phyloP scores from a whole-genome alignment of 2,329 filamentous ascomycete species.

The Metarhizium rileyi region DNA sequence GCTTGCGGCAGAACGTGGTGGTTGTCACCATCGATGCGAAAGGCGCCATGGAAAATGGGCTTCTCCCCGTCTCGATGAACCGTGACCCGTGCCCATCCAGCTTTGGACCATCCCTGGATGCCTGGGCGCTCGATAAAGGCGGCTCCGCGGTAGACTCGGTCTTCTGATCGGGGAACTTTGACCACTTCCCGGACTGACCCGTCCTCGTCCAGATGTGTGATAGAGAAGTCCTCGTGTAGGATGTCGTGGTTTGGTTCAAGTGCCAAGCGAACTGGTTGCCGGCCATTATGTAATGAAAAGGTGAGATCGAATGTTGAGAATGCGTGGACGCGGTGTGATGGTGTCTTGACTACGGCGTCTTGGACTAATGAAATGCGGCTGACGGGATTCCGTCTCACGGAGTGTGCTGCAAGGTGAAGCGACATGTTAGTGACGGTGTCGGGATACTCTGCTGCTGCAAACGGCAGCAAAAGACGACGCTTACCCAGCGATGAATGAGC shows the following conservation, averaged over 20 bases:
- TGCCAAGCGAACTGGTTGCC: slow-evolving; percentile 64
- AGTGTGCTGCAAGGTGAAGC: slow-evolving; percentile 46
- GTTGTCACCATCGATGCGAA: slow-evolving; percentile 69
- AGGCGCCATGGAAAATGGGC: slow-evolving; percentile 85
- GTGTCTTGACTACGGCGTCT: slow-evolving; percentile 66
- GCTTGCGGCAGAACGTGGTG: slow-evolving; percentile 76
- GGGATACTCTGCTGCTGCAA: too few species aligned
- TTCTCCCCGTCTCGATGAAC: slow-evolving; percentile 64
- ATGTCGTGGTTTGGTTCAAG: slow-evolving; percentile 90
- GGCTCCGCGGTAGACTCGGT: slow-evolving; percentile 77
- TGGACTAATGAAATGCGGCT: slow-evolving; percentile 64
- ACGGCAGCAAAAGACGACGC: neutral
- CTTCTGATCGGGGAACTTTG: slow-evolving; percentile 58
- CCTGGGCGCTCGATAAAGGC: slow-evolving; percentile 58
- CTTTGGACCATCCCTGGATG: slow-evolving; percentile 60
- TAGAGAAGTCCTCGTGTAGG: slow-evolving; percentile 61
- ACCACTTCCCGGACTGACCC: slow-evolving; percentile 60
- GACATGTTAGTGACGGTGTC: slow-evolving; percentile 6
- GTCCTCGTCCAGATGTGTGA: slow-evolving; percentile 63
- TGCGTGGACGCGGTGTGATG: slow-evolving; percentile 68
- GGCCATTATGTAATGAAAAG: slow-evolving; percentile 60
- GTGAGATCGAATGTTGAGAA: slow-evolving; percentile 76
- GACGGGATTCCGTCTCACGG: slow-evolving; percentile 66
- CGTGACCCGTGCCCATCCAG: slow-evolving; percentile 79
- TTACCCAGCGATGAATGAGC: slow-evolving; percentile 15